Evolutionary conservation across 208 protist genomes (phyloP).

Genomic region (Trypanosoma theileri): DNA sequence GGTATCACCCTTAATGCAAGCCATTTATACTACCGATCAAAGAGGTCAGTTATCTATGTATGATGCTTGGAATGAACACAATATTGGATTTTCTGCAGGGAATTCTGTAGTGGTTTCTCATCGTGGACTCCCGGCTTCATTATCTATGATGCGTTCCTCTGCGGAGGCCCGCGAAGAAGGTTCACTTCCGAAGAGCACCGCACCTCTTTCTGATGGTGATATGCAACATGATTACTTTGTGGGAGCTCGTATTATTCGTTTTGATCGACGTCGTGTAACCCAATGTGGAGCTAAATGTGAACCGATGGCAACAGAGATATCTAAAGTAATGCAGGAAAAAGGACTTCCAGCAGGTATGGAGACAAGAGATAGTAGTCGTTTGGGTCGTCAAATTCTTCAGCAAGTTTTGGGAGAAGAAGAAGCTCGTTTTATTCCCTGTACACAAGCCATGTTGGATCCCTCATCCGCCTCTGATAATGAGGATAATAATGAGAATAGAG

Average conservation of each 20-base stretch:
- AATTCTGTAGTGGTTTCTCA: slow-evolving; percentile 28
- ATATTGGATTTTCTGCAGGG: slow-evolving; percentile 23
- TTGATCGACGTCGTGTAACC: slow-evolving; percentile 30
- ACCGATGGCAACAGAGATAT: slow-evolving; percentile 9
- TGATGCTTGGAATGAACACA: slow-evolving; percentile 66
- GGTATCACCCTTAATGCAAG: slow-evolving; percentile 62
- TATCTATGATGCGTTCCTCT: slow-evolving; percentile 18
- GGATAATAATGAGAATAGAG: slow-evolving; percentile 9
- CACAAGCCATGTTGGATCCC: slow-evolving; percentile 18
- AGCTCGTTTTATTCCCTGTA: slow-evolving; percentile 14
- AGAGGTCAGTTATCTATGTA: slow-evolving; percentile 63
- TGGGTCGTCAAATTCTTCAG: slow-evolving; percentile 32
- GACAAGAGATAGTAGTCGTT: slow-evolving; percentile 19
- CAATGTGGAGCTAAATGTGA: slow-evolving; percentile 10
- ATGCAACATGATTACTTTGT: slow-evolving; percentile 42
- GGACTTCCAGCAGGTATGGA: slow-evolving; percentile 21
- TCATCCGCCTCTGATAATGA: slow-evolving; percentile 26
- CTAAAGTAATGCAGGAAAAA: slow-evolving; percentile 4
- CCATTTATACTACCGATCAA: slow-evolving; percentile 65
- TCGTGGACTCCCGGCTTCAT: slow-evolving; percentile 42
- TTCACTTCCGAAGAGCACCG: slow-evolving; percentile 9
- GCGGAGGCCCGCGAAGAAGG: slow-evolving; percentile 21
- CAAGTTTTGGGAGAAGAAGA: slow-evolving; percentile 21
- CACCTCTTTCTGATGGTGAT: slow-evolving; percentile 28
- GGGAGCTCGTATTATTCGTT: slow-evolving; percentile 39